Evolutionary conservation across 1,284 basidiomycete genomes (phyloP), one percentile per base, ranked within the genome.

Genomic region (Malassezia caprae): DNA sequence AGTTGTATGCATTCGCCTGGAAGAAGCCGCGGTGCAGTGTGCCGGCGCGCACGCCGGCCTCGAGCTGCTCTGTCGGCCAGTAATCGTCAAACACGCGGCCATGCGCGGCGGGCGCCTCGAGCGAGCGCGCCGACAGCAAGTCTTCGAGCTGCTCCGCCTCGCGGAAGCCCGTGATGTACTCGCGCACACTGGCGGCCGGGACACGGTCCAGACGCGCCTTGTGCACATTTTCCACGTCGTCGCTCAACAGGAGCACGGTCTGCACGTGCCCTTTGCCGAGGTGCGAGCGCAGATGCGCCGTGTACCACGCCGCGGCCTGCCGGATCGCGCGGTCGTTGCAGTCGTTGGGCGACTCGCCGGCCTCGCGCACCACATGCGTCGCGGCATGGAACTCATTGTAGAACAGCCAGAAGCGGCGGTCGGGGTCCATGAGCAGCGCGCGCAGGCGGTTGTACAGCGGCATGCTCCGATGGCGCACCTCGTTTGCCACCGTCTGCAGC

Each of bases 1-100:
- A 98, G 75, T 98, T 98, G 79, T 89, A 98, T 58, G 85, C 83
- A 67, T 88, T 96, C 4, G 91, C 88, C 69, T 88, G 91, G 78
- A 96, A 99, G 73, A 90, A 85, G 0, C 94, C 94, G 76, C 93
- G 87, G 65, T 90, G 81, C 10, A 91, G 81, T 47, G 85, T 79
- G 0, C 88, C 88, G 8, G 83, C 82, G 74, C 90, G 91, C 51
- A 96, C 79, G 1, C 90, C 93, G 7, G 90, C 88, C 26, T 83
- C 76, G 17, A 96, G 76, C 0, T 82, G 83, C 1, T 84, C 80
- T 27, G 82, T 79, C 0, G 89, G 80, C 10, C 96, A 79, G 74
- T 98, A 93, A 86, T 96, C 69, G 3, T 63, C 65, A 49, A 68
- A 75, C 4, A 75, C 56, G 1, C 60, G 55, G 8, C 59, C 53